phyloP scores from a whole-genome alignment of 345 rosid genomes.

The Salix udensis region DNA sequence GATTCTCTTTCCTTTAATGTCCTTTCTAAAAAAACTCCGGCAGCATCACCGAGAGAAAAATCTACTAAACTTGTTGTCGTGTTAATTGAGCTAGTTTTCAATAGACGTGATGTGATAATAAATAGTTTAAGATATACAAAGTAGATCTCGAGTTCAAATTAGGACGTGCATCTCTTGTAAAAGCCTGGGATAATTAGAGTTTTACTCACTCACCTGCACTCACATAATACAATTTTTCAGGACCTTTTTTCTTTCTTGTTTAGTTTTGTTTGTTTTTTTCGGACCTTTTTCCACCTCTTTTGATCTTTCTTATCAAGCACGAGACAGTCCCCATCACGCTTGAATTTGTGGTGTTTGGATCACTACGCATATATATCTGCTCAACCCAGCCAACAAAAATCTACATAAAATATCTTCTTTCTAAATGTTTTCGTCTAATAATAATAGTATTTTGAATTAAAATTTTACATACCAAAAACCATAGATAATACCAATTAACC shows the following conservation, averaged over 20 bases:
- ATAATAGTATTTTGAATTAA: not conserved
- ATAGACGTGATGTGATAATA: too few relatives aligned
- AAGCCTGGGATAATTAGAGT: rapidly evolving
- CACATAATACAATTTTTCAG: too few relatives aligned
- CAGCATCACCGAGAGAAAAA: not conserved
- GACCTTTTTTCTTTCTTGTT: not conserved
- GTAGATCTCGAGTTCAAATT: too few relatives aligned
- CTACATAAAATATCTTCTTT: not conserved
- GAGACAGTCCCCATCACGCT: not conserved
- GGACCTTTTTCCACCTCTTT: not conserved
- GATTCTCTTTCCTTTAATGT: not conserved
- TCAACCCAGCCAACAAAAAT: not conserved
- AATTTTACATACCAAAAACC: not conserved
- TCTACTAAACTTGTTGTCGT: not conserved
- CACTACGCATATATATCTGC: not conserved
- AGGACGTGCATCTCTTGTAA: rapidly evolving
- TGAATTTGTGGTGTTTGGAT: not conserved
- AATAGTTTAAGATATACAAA: too few relatives aligned
- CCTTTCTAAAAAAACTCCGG: not conserved
- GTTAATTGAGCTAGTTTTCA: too few relatives aligned
- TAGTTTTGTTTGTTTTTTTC: not conserved
- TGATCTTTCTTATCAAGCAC: not conserved
- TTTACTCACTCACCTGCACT: too few relatives aligned
- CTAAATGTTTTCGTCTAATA: not conserved
- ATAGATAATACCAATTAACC: too few relatives aligned